These are phyloP conservation scores for Saccharomycopsis hybrid DNA, from an alignment of 1,139 yeast species.

Conservation along the genomic window DNA sequence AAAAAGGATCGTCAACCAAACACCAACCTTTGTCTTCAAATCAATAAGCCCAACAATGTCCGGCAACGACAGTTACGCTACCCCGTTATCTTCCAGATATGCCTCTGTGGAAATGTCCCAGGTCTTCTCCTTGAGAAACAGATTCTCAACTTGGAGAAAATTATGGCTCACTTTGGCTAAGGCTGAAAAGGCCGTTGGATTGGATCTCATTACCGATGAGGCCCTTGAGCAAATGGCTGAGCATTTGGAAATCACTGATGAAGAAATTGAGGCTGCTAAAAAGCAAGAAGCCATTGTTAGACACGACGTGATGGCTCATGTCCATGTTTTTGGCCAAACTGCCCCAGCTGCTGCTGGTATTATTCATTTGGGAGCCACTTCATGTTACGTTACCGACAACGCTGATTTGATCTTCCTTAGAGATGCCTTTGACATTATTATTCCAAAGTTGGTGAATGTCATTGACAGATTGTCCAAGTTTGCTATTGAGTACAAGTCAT, in stretches of 20 bases:
- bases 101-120: slow-evolving; percentile 96
- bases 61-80: slow-evolving; percentile 66
- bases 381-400: slow-evolving; percentile 95
- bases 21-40: no score
- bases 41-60: slow-evolving; percentile 30
- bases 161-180: slow-evolving; percentile 93
- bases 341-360: slow-evolving; percentile 98
- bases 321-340: slow-evolving; percentile 85
- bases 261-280: slow-evolving; percentile 82
- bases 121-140: slow-evolving; percentile 84
- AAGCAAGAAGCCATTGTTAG: slow-evolving; percentile 96
- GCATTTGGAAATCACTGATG: slow-evolving; percentile 80
- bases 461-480: slow-evolving; percentile 83
- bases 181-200: slow-evolving; percentile 90
- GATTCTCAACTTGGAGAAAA: slow-evolving; percentile 98
- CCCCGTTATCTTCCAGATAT: slow-evolving; percentile 94
- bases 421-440: slow-evolving; percentile 87
- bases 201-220: slow-evolving; percentile 76
- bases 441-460: slow-evolving; percentile 93
- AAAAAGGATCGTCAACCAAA: no score
- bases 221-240: slow-evolving; percentile 82
- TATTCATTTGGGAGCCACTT: slow-evolving; percentile 97
- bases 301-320: slow-evolving; percentile 99
- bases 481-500: slow-evolving; percentile 86
- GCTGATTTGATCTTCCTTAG: slow-evolving; percentile 95